phyloP scores from a whole-genome alignment of 2,329 filamentous ascomycete species.

The Calonectria hawksworthii region DNA sequence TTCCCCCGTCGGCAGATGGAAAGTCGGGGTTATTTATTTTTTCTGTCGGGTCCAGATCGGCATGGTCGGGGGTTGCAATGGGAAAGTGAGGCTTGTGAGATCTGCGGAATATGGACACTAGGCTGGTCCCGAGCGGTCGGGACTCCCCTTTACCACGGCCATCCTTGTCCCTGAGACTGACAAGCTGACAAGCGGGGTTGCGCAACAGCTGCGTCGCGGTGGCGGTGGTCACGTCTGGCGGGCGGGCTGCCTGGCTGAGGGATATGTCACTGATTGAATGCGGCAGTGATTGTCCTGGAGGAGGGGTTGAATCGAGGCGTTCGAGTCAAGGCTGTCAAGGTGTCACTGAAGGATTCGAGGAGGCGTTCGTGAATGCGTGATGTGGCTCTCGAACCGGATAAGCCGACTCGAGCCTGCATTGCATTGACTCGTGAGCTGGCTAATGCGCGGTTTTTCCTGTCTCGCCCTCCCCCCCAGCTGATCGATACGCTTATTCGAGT shows the following conservation, averaged over 20 bases:
- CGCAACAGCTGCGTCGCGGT: neutral
- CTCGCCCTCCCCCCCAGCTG: neutral
- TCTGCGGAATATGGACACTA: slow-evolving; percentile 17
- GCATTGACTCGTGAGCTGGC: slow-evolving; percentile 7
- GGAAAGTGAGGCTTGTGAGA: slow-evolving; percentile 15
- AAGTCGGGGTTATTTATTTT: neutral
- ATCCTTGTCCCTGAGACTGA: neutral
- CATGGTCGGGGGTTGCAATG: neutral
- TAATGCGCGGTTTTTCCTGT: slow-evolving; percentile 1
- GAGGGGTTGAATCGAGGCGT: slow-evolving; percentile 5
- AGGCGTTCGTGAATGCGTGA: slow-evolving; percentile 8
- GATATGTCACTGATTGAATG: neutral
- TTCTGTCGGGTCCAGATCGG: neutral
- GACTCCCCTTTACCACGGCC: slow-evolving; percentile 1
- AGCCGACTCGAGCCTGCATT: neutral
- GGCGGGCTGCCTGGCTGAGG: neutral
- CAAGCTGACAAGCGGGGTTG: slow-evolving; percentile 8
- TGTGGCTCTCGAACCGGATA: neutral
- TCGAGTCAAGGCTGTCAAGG: slow-evolving; percentile 2
- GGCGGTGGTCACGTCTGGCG: neutral
- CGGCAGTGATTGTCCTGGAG: slow-evolving; percentile 14
- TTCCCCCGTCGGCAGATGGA: slow-evolving; percentile 17
- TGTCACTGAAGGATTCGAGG: slow-evolving; percentile 5
- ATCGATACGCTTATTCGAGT: neutral
- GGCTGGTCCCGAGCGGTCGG: slow-evolving; percentile 20